phyloP scores from a whole-genome alignment of 371 early-diverging fungal species.

The Paraphysoderma sedebokerense region DNA sequence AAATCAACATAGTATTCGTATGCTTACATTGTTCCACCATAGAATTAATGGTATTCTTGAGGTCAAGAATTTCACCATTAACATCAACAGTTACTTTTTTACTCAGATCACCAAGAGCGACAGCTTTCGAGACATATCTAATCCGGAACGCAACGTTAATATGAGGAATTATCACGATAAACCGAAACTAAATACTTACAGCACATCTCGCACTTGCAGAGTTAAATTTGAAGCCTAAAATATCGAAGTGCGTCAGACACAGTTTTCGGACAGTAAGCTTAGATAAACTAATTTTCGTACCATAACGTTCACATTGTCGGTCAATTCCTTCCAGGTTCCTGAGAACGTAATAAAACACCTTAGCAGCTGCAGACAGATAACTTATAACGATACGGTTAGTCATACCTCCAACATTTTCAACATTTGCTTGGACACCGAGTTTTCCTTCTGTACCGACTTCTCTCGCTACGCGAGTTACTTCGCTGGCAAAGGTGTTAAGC shows the following conservation, averaged over 20 bases:
- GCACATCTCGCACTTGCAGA: too few species aligned
- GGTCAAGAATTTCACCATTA: conserved; percentile 25
- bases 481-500: conserved; percentile 32
- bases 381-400: too few species aligned
- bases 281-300: conserved; percentile 32
- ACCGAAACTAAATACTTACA: too few species aligned
- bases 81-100: conserved; percentile 27
- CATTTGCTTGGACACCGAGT: conserved; percentile 31
- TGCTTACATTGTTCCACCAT: conserved; percentile 32
- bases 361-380: too few species aligned
- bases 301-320: conserved; percentile 38
- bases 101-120: conserved; percentile 21
- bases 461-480: conserved; percentile 40
- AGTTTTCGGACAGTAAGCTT: too few species aligned
- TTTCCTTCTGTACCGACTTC: conserved; percentile 48
- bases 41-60: conserved; percentile 21
- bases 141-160: too few species aligned
- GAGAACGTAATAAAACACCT: conserved; percentile 9
- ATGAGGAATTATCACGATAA: too few species aligned
- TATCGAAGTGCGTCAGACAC: too few species aligned
- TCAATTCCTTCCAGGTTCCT: conserved; percentile 46
- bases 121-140: too few species aligned
- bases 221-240: too few species aligned
- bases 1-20: conserved; percentile 47
- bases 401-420: conserved; percentile 31